A percentile compares a stretch with the other conserved stretches of the same genome.
phyloP scores from a whole-genome alignment of 2,329 filamentous ascomycete species.

The Fusarium foetens region DNA sequence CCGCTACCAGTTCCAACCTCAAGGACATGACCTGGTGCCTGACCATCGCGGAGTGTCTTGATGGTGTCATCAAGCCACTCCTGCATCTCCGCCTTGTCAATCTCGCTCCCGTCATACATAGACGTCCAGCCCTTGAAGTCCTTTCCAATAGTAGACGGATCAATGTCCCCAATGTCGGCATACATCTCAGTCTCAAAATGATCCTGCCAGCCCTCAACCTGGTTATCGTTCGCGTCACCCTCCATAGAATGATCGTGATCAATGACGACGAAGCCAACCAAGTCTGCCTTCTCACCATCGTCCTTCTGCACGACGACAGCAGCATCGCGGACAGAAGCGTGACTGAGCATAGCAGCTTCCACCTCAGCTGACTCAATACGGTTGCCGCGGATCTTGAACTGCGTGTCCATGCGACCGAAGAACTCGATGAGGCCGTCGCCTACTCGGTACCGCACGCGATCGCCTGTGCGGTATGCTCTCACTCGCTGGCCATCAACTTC shows the following conservation, averaged over 20 bases:
- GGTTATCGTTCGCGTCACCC: neutral
- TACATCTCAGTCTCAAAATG: neutral
- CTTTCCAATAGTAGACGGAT: neutral
- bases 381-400: neutral
- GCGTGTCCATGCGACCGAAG: neutral
- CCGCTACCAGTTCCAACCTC: slow-evolving; percentile 47
- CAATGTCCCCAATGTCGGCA: neutral
- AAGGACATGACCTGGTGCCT: slow-evolving; percentile 29
- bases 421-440: slow-evolving; percentile 33
- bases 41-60: slow-evolving; percentile 23
- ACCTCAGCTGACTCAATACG: neutral
- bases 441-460: slow-evolving; percentile 26
- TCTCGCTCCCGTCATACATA: neutral
- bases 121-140: neutral
- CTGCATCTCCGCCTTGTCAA: slow-evolving; percentile 34
- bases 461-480: slow-evolving; percentile 38
- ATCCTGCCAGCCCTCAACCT: neutral
- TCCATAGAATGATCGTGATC: neutral
- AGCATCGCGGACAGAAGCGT: neutral
- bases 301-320: neutral
- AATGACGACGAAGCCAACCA: neutral
- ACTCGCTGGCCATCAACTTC: neutral
- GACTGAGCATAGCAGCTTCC: neutral
- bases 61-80: slow-evolving; percentile 49
- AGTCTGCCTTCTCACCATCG: neutral